phyloP scores from a whole-genome alignment of 805 yeast genomes.

The Candida boleticola region DNA sequence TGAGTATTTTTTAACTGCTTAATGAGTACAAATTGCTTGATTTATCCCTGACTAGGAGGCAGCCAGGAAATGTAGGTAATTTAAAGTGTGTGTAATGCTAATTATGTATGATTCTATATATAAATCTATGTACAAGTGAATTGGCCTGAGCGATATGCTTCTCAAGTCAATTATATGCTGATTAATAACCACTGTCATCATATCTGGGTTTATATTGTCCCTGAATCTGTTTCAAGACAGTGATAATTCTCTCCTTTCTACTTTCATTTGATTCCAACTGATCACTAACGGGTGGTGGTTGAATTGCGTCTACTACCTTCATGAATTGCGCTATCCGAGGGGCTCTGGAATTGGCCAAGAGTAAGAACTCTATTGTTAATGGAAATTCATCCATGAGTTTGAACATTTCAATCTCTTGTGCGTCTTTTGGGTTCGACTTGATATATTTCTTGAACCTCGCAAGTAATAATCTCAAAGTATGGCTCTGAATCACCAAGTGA shows the following conservation, averaged over 20 bases:
- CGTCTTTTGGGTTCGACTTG: neutral
- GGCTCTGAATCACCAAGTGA: neutral
- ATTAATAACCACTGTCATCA: conserved; percentile 14
- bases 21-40: no score
- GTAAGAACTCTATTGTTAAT: conserved; percentile 28
- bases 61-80: no score
- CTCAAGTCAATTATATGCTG: no score
- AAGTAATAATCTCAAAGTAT: neutral
- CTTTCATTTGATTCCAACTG: conserved; percentile 18
- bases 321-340: conserved; percentile 21
- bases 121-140: neutral
- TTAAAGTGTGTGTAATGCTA: no score
- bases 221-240: conserved; percentile 7
- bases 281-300: conserved; percentile 15
- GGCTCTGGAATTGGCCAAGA: conserved; percentile 18
- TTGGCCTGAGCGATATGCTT: no score
- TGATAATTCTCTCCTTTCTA: conserved; percentile 22
- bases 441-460: conserved; percentile 1
- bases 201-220: neutral
- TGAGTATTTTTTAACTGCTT: no score
- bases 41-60: no score
- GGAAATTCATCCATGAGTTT: conserved; percentile 33
- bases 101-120: neutral
- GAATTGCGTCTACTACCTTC: conserved; percentile 17
- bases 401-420: conserved; percentile 16